Percentiles rank a stretch among this genome's conserved stretches.
Conservation (phyloP, 805 yeast species). For the Wickerhamomyces rabaulensis region DNA sequence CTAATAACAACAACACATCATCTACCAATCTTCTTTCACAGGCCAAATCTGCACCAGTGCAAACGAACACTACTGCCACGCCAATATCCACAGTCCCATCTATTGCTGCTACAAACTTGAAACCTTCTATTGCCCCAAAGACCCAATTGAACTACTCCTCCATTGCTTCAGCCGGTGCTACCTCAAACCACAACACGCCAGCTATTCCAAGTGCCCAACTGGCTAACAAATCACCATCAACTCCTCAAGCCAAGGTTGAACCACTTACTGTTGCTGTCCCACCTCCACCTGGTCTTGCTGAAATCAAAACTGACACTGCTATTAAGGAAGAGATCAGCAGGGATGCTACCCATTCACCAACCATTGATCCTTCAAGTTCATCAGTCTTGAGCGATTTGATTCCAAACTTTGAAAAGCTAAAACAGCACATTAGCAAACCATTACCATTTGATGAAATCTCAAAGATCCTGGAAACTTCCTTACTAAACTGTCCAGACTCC, state of each 20-base stretch:
- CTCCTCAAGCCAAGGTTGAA: background rate
- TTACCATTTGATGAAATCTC: slow-evolving; percentile 49
- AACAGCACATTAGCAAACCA: slow-evolving; percentile 43
- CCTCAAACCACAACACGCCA: slow-evolving; percentile 17
- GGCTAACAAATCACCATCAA: background rate
- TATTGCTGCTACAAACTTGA: slow-evolving; percentile 26
- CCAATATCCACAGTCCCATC: slow-evolving; percentile 5
- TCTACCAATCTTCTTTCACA: slow-evolving; percentile 1
- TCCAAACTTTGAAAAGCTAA: slow-evolving; percentile 26
- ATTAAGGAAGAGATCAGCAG: slow-evolving; percentile 1
- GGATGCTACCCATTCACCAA: slow-evolving; percentile 13
- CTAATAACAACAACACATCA: too few species aligned
- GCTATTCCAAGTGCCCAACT: slow-evolving; percentile 14
- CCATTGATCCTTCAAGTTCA: slow-evolving; percentile 1
- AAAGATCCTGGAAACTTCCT: slow-evolving; percentile 66
- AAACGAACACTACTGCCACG: background rate
- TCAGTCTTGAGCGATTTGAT: slow-evolving; percentile 22
- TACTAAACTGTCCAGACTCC: slow-evolving; percentile 90
- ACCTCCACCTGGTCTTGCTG: slow-evolving; percentile 11
- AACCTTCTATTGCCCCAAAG: slow-evolving; percentile 55
- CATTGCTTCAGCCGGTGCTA: slow-evolving; percentile 28
- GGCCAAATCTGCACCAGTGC: background rate
- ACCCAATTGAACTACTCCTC: slow-evolving; percentile 52
- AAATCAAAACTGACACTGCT: background rate
- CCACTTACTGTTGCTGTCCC: slow-evolving; percentile 4